Evolutionary conservation across 768 basidiomycete species (phyloP), one percentile per base, ranked within the genome.

Genomic region (Amanita jacksonii): DNA sequence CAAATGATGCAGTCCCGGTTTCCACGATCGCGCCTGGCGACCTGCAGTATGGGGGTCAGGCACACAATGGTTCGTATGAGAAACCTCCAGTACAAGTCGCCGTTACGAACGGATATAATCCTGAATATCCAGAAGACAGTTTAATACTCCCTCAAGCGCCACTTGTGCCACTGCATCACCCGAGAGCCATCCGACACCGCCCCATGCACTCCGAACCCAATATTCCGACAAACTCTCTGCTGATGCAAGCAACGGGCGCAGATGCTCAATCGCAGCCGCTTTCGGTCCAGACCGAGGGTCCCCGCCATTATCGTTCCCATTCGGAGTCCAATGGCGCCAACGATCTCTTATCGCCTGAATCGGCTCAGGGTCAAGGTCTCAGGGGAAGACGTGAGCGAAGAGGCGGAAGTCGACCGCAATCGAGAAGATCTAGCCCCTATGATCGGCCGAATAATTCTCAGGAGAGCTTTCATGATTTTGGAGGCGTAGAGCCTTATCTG

Each of bases 361-460:
- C 44, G 10, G 28, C 37, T 10, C 44, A 38, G n/a, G 28, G 6
- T n/a, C 32, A 23, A 12, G 30, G 15, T 12, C n/a, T 0, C 6
- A 23, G 41, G n/a, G 32, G 41, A 25, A 43, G 41, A n/a, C 41
- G 41, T 9, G 32, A 43, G n/a, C 4, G 1, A 12, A 23, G 41
- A 43, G 41, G 22, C 2, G 15, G 41, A 13, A 43, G 41, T 7
- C 41, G 41, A n/a, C 34, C 41, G 12, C 33, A 16, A 37, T 36
- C 34, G 12, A 43, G 43, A 18, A 43, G 43, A 36, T 43, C 43
- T 19, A 43, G 43, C 18, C 43, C 41, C 8, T 43, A 43, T 20
- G 24, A 12, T 9, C 1, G 24, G 15, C 34, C 33, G 12, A 43
- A 36, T 24, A 35, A 32, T 15, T 43, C 43, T 9, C 33, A 43